phyloP scores from a whole-genome alignment of 2,329 filamentous ascomycete genomes.

The Magnaporthales sp. region DNA sequence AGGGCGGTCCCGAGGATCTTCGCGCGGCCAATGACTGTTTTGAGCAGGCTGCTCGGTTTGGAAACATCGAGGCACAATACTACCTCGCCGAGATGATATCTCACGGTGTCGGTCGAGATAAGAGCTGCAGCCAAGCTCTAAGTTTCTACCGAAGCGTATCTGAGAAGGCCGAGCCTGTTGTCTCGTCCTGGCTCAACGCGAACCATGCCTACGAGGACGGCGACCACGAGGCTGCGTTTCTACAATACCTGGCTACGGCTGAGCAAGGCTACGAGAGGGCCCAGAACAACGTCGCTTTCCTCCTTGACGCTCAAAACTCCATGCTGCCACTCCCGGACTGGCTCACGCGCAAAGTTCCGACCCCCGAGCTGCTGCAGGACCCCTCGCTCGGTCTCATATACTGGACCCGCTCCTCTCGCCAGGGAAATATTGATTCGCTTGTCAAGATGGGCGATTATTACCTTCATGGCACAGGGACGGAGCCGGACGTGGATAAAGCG shows the following conservation, averaged over 20 bases:
- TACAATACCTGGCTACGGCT: conserved; percentile 78
- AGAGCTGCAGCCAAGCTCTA: conserved; percentile 67
- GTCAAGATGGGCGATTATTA: conserved; percentile 99
- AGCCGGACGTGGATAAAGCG: conserved; percentile 70
- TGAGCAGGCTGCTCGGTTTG: conserved; percentile 73
- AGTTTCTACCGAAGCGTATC: conserved; percentile 77
- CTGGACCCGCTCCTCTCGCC: conserved; percentile 90
- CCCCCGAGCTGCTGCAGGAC: conserved; percentile 35
- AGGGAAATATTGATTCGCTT: conserved; percentile 85
- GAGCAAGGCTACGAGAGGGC: conserved; percentile 88
- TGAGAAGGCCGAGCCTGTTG: conserved; percentile 62
- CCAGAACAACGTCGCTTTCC: conserved; percentile 82
- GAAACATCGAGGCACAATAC: conserved; percentile 83
- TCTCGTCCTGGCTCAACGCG: conserved; percentile 74
- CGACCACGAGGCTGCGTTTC: conserved; percentile 69
- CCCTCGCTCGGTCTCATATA: conserved; percentile 69
- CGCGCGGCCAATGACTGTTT: conserved; percentile 75
- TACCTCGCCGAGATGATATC: conserved; percentile 84
- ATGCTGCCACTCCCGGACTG: conserved; percentile 43
- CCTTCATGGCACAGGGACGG: conserved; percentile 68
- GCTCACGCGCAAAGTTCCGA: conserved; percentile 14
- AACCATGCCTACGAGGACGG: conserved; percentile 74
- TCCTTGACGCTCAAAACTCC: conserved; percentile 68
- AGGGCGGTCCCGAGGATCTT: conserved; percentile 63
- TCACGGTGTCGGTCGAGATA: conserved; percentile 70